Conservation (phyloP, 352 stramenopile genomes). For the Globisporangium carolinianum region DNA sequence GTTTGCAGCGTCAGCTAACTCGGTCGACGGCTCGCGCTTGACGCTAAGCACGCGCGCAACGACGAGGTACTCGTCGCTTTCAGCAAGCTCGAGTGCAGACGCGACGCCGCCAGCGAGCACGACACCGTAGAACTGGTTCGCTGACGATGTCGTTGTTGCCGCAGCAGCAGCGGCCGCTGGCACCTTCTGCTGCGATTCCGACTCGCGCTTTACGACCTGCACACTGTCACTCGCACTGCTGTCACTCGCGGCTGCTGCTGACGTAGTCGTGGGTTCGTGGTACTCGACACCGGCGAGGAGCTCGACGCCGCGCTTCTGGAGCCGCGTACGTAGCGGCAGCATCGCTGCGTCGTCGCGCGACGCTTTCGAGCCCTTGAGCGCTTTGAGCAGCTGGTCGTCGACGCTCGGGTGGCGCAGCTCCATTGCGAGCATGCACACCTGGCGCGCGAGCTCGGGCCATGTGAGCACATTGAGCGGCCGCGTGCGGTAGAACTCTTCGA, state of each 20-base stretch:
- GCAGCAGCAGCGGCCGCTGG: constrained; percentile 4
- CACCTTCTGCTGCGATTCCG: neutral
- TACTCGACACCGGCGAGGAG: constrained; percentile 50
- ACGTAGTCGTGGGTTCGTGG: constrained; percentile 20
- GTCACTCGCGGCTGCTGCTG: neutral
- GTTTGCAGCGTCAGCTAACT: constrained; percentile 2
- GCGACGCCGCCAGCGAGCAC: constrained; percentile 33
- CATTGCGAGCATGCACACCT: constrained; percentile 68
- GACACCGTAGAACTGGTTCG: constrained; percentile 39
- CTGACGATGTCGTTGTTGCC: constrained; percentile 1
- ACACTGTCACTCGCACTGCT: neutral
- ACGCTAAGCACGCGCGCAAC: constrained; percentile 24
- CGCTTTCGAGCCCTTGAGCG: constrained; percentile 66
- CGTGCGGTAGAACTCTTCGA: constrained; percentile 69
- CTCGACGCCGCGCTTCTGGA: constrained; percentile 31
- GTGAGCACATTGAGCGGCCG: constrained; percentile 70
- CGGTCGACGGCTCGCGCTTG: constrained; percentile 2
- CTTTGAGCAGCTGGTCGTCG: constrained; percentile 70
- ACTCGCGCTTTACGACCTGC: neutral
- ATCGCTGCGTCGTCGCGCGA: constrained; percentile 64
- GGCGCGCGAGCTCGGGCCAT: constrained; percentile 73
- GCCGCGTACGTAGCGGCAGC: constrained; percentile 33
- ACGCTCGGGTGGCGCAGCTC: constrained; percentile 60
- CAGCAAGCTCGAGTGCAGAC: constrained; percentile 27
- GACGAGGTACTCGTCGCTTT: constrained; percentile 32